phyloP scores from a whole-genome alignment of 257 asterid species.

The Lycium barbarum region DNA sequence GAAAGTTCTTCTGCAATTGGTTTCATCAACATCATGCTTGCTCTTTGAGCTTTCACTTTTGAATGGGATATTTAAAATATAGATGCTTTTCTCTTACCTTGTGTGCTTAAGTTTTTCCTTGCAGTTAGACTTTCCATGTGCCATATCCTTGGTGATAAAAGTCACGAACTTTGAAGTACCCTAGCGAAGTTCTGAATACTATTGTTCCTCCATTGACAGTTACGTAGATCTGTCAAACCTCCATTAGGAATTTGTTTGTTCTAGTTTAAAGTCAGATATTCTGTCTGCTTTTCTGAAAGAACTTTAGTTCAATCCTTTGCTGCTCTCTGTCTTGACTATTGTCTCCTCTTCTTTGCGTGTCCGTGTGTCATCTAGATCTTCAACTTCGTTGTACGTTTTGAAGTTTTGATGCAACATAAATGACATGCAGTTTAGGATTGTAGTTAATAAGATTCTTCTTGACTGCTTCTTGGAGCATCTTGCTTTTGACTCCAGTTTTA shows the following conservation, averaged over 20 bases:
- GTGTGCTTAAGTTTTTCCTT: not conserved
- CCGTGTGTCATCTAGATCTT: constrained; percentile 6
- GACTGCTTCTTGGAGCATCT: not conserved
- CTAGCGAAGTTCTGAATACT: not conserved
- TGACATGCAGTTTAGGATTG: not conserved
- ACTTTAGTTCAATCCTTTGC: not conserved
- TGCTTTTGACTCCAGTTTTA: not conserved
- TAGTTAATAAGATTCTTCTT: not conserved
- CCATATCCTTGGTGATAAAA: not conserved
- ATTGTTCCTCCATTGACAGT: not conserved
- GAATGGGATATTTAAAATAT: not conserved
- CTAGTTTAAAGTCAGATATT: not conserved
- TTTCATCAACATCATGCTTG: not conserved
- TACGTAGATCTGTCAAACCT: not conserved
- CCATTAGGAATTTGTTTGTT: not conserved
- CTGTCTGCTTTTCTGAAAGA: not conserved
- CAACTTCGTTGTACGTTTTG: not conserved
- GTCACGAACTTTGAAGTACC: not conserved
- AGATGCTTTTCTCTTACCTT: not conserved
- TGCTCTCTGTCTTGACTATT: not conserved
- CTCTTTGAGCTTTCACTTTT: not conserved
- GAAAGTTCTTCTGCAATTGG: not conserved
- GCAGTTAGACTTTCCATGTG: not conserved
- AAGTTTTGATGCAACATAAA: not conserved
- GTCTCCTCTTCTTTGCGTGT: not conserved